phyloP scores from a whole-genome alignment of 1,284 basidiomycete genomes.

The Austropuccinia psidii region DNA sequence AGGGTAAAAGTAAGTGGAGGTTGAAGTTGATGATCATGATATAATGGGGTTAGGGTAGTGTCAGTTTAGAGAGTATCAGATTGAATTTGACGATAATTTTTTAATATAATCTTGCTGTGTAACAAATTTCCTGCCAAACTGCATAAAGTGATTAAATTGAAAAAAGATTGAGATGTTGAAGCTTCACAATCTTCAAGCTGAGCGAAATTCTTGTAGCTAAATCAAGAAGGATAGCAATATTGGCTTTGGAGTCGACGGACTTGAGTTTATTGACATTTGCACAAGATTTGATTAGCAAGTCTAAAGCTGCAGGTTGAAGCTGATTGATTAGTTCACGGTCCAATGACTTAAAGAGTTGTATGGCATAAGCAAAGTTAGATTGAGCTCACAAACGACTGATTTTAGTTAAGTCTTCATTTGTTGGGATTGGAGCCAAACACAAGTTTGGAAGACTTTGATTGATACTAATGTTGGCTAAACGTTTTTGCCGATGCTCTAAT shows the following conservation, averaged over 20 bases:
- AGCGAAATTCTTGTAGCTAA: slow-evolving; percentile 26
- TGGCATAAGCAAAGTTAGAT: slow-evolving; percentile 20
- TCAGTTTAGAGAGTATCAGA: not conserved
- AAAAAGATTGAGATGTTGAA: slow-evolving; percentile 17
- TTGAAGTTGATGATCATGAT: slow-evolving; percentile 9
- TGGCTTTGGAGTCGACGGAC: not conserved
- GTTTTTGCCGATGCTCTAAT: slow-evolving; percentile 5
- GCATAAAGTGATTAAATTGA: slow-evolving; percentile 4
- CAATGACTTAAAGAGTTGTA: slow-evolving; percentile 11
- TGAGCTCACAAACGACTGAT: not conserved
- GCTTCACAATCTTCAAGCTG: slow-evolving; percentile 8
- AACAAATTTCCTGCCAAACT: slow-evolving; percentile 4
- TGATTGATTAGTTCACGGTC: slow-evolving; percentile 1
- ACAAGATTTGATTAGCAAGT: slow-evolving; percentile 13
- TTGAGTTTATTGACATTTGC: slow-evolving; percentile 6
- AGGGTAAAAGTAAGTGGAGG: not conserved
- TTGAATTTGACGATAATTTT: slow-evolving; percentile 17
- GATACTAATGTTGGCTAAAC: slow-evolving; percentile 7
- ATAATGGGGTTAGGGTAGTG: not conserved
- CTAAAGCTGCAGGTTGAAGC: slow-evolving; percentile 24
- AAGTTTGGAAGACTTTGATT: slow-evolving; percentile 32
- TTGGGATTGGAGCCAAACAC: slow-evolving; percentile 3
- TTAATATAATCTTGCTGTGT: slow-evolving; percentile 7
- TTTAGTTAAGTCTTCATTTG: slow-evolving; percentile 14
- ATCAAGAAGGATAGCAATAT: not conserved